Evolutionary conservation across 345 rosid species (phyloP), one percentile per base, ranked within the genome.

Genomic region (Kandelia obovata): DNA sequence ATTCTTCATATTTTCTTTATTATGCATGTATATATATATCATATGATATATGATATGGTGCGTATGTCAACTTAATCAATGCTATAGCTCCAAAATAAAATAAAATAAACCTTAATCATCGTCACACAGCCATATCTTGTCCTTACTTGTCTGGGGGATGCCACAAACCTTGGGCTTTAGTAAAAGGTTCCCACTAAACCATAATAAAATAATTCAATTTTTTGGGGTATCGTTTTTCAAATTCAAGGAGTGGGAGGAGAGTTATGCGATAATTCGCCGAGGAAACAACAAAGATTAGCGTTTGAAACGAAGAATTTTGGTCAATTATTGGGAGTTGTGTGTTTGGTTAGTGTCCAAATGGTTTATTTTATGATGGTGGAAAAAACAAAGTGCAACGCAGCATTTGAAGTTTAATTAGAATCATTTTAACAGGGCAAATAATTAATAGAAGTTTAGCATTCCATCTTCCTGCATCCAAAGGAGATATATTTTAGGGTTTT

Each of bases 231-330:
- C 20, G 23, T 34, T 43, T 32, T 31, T 4, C 13, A n/a, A 0
- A 43, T 20, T 11, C 19, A 26, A 46, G 52, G 51, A 23, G 9
- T 58, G 78, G 35, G 71, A 65, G 74, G 53, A 26, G 58, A 61
- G 68, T 61, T 61, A 49, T 66, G 70, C 68, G 66, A 75, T 66
- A 53, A 75, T 75, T 70, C 71, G 58, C 75, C 75, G 5, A 65
- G 47, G 46, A 55, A 30, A 67, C 71, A 70, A 59, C 61, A 16
- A 17, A 5, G 56, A 65, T 58, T 61, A 67, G 65, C 67, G 60
- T 70, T 69, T 30, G 67, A 64, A 30, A 64, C 67, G 61, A 70
- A 60, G 61, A 21, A 43, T 13, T 43, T 75, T n/a, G 34, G 23
- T 75, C 71, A 71, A 70, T 75, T 75, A 60, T 68, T 68, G 72